Conservation (phyloP, 306 rosid genomes). For the Prunus campanulata region DNA sequence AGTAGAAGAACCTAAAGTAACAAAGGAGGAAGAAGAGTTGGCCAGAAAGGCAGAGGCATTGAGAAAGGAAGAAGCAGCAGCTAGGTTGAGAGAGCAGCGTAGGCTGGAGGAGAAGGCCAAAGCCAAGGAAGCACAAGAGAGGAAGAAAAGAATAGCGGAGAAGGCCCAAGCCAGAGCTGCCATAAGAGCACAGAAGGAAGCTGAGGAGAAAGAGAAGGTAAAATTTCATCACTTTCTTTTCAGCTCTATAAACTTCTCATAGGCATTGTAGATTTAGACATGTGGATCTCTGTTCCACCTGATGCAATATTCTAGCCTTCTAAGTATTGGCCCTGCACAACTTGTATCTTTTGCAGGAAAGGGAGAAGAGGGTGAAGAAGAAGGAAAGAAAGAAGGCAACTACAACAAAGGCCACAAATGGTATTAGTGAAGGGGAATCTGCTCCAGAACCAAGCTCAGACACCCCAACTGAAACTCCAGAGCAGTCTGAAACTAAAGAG, state of each 20-base stretch:
- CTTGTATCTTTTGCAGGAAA: constrained; percentile 47
- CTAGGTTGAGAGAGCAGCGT: constrained; percentile 59
- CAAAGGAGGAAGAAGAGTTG: constrained; percentile 68
- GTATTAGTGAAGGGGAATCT: constrained; percentile 36
- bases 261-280: not conserved
- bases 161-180: constrained; percentile 72
- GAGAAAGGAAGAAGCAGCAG: constrained; percentile 67
- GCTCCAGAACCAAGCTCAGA: constrained; percentile 40
- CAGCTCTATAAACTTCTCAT: not conserved
- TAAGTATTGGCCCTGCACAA: not conserved
- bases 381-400: constrained; percentile 65
- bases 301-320: not conserved
- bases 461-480: constrained; percentile 22
- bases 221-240: not conserved
- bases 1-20: constrained; percentile 41
- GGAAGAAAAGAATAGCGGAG: constrained; percentile 69
- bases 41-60: constrained; percentile 61
- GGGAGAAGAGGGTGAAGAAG: constrained; percentile 67
- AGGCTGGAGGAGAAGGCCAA: constrained; percentile 77
- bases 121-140: constrained; percentile 72
- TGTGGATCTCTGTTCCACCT: not conserved
- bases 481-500: constrained; percentile 43
- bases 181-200: constrained; percentile 74
- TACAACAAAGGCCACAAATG: constrained; percentile 30
- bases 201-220: constrained; percentile 86